These are phyloP conservation scores for Cyclospora cayetanensis DNA, from an alignment of 169 alveolate genomes.

Conservation along the genomic window DNA sequence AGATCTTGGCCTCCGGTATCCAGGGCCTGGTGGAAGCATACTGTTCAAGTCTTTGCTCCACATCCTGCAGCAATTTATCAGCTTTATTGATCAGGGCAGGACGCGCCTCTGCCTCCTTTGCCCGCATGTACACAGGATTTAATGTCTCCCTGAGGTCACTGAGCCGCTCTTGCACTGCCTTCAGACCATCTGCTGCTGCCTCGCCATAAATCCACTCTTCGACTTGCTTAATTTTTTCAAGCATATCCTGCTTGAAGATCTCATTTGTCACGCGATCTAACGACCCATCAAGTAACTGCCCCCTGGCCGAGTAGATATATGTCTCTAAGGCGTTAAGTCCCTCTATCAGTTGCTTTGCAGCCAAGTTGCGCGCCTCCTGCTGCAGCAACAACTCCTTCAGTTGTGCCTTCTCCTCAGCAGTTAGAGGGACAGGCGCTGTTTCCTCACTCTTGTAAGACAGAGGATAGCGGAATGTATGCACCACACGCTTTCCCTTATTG, in stretches of 20 bases:
- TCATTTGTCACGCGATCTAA: neutral
- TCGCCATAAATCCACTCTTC: slow-evolving; percentile 71
- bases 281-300: neutral
- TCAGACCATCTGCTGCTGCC: slow-evolving; percentile 57
- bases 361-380: slow-evolving; percentile 52
- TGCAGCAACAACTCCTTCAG: slow-evolving; percentile 26
- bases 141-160: slow-evolving; percentile 10
- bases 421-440: slow-evolving; percentile 53
- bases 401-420: slow-evolving; percentile 42
- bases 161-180: slow-evolving; percentile 39
- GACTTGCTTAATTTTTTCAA: slow-evolving; percentile 6
- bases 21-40: neutral
- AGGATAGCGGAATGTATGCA: neutral
- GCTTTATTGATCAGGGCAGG: neutral
- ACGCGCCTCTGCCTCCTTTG: slow-evolving; percentile 39
- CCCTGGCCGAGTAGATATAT: slow-evolving; percentile 56
- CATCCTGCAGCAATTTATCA: slow-evolving; percentile 31
- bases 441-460: neutral
- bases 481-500: slow-evolving; percentile 38
- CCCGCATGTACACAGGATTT: slow-evolving; percentile 39
- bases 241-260: neutral
- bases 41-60: neutral
- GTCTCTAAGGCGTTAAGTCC: slow-evolving; percentile 57
- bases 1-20: neutral
- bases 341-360: slow-evolving; percentile 1